Percentiles rank a stretch among this genome's conserved stretches.
Conservation (phyloP, 257 asterid genomes). For the Solanum lycopersicoides region DNA sequence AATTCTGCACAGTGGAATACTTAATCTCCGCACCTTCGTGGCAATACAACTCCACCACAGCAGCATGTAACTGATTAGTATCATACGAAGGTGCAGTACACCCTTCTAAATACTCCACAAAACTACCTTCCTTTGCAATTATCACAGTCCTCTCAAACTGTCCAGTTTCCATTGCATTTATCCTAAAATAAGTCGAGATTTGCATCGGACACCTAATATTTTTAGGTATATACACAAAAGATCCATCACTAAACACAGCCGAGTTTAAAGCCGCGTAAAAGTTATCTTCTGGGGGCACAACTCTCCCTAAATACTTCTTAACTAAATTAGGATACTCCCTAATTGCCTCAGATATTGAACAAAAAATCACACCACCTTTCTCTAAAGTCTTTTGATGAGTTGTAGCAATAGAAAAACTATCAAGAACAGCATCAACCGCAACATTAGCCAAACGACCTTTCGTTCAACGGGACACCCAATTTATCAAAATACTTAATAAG, state of each 20-base stretch:
- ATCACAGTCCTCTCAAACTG: constrained; percentile 96
- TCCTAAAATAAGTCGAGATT: constrained; percentile 85
- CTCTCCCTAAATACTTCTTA: constrained; percentile 65
- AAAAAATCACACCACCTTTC: constrained; percentile 87
- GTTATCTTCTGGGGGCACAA: constrained; percentile 87
- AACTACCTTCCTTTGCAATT: constrained; percentile 84
- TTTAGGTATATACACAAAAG: constrained; percentile 85
- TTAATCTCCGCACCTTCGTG: constrained; percentile 77
- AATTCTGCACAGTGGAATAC: constrained; percentile 93
- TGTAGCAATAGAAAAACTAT: constrained; percentile 88
- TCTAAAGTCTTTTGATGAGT: constrained; percentile 77
- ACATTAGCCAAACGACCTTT: constrained; percentile 80
- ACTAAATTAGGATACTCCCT: constrained; percentile 75
- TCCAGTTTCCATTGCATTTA: constrained; percentile 95
- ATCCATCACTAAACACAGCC: constrained; percentile 96
- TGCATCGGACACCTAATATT: constrained; percentile 88
- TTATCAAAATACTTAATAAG: constrained; percentile 71
- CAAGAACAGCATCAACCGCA: constrained; percentile 93
- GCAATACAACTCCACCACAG: constrained; percentile 86
- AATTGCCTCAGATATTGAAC: constrained; percentile 90
- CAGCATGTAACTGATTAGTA: constrained; percentile 87
- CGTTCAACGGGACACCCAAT: constrained; percentile 82
- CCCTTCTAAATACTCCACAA: constrained; percentile 91
- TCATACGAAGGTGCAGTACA: constrained; percentile 96
- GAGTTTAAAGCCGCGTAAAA: constrained; percentile 79